Evolutionary conservation across 495 filamentous ascomycete genomes (phyloP).

Genomic region (Penicillium bialowiezense): DNA sequence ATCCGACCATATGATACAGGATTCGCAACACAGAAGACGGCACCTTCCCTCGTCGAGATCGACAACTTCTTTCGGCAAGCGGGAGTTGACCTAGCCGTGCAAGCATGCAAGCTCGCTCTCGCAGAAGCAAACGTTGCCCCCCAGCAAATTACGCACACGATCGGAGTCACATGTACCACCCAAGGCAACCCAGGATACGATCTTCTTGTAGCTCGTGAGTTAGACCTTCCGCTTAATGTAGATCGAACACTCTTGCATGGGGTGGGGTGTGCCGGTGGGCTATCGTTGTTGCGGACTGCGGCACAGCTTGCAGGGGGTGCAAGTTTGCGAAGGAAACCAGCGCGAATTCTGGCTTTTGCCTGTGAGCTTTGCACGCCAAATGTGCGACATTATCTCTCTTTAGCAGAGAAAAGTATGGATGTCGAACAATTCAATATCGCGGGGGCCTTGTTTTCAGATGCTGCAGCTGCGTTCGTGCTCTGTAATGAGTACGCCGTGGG

Average conservation of each 20-base stretch:
- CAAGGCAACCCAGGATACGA: constrained; percentile 69
- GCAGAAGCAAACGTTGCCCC: constrained; percentile 43
- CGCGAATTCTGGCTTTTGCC: constrained; percentile 46
- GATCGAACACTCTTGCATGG: constrained; percentile 62
- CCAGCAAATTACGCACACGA: constrained; percentile 59
- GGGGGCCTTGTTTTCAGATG: constrained; percentile 60
- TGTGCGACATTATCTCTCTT: constrained; percentile 53
- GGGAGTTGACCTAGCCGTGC: constrained; percentile 56
- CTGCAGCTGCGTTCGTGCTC: constrained; percentile 56
- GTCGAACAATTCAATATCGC: constrained; percentile 53
- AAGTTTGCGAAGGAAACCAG: constrained; percentile 37
- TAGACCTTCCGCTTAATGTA: constrained; percentile 46
- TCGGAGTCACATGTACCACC: constrained; percentile 65
- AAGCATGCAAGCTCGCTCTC: constrained; percentile 59
- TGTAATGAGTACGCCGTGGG: constrained; percentile 46
- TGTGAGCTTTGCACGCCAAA: constrained; percentile 59
- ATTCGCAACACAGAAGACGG: constrained; percentile 25
- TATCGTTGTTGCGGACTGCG: constrained; percentile 60
- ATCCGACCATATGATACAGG: constrained; percentile 57
- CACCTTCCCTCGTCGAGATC: constrained; percentile 56
- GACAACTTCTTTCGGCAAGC: constrained; percentile 53
- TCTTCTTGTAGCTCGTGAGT: constrained; percentile 54
- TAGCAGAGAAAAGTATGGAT: constrained; percentile 35
- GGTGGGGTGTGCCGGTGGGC: constrained; percentile 62
- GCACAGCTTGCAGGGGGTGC: constrained; percentile 60